A percentile compares a stretch with the other conserved stretches of the same genome.
Conservation (phyloP, 306 rosid species). For the Vachellia collinsii region DNA sequence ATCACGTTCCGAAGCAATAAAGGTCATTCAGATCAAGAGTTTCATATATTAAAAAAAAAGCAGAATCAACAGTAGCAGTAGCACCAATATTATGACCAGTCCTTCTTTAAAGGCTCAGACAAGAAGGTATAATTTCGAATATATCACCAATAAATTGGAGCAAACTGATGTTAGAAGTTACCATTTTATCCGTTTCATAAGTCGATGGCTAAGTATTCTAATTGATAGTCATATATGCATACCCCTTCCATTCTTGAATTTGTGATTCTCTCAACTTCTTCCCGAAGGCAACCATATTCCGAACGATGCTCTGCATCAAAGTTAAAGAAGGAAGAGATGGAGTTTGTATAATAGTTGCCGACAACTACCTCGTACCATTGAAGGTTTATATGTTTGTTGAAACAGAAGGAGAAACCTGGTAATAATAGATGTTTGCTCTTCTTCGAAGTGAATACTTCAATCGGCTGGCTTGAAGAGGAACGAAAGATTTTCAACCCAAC, state of each 20-base stretch:
- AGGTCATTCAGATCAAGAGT: background rate
- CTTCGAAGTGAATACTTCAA: slow-evolving; percentile 25
- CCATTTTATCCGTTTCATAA: background rate
- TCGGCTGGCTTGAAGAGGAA: slow-evolving; percentile 11
- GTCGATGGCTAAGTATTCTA: background rate
- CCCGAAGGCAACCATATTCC: slow-evolving; percentile 81
- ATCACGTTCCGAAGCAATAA: background rate
- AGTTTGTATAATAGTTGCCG: background rate
- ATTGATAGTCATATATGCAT: slow-evolving; percentile 44
- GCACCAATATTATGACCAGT: background rate
- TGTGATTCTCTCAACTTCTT: slow-evolving; percentile 87
- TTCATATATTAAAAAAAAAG: background rate
- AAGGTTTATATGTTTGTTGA: slow-evolving; percentile 7
- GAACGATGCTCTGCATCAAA: slow-evolving; percentile 27
- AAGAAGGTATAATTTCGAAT: background rate
- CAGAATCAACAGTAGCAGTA: background rate
- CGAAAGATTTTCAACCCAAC: slow-evolving; percentile 15
- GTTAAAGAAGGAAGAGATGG: background rate
- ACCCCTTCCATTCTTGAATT: slow-evolving; percentile 90
- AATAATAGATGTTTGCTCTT: slow-evolving; percentile 1
- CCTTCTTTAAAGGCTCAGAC: background rate
- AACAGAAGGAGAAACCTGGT: slow-evolving; percentile 39
- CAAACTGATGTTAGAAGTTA: background rate
- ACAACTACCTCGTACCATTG: slow-evolving; percentile 24
- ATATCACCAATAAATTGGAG: background rate